These are phyloP conservation scores for Podospora conica DNA, from an alignment of 495 filamentous ascomycete genomes.

Conservation along the genomic window DNA sequence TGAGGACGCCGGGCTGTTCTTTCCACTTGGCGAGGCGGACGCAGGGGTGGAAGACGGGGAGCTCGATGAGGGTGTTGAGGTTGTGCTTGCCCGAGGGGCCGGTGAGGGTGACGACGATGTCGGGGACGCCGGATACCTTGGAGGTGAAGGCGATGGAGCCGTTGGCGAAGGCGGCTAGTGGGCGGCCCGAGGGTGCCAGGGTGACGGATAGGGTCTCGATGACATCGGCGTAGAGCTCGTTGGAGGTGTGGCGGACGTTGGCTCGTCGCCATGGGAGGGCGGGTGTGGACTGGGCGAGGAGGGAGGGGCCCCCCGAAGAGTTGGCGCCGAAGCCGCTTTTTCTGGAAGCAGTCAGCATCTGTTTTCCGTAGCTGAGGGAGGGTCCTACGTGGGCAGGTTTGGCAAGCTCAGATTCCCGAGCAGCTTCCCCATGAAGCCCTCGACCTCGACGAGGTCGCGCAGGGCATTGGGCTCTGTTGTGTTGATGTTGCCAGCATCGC, in stretches of 20 bases:
- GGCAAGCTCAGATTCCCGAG: slow-evolving; percentile 82
- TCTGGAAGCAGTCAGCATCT: background rate
- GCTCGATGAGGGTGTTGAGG: slow-evolving; percentile 64
- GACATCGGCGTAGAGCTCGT: slow-evolving; percentile 95
- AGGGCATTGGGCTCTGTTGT: slow-evolving; percentile 93
- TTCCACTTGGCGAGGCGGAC: slow-evolving; percentile 81
- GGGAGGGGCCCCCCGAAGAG: slow-evolving; percentile 24
- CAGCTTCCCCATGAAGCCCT: slow-evolving; percentile 82
- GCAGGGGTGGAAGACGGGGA: slow-evolving; percentile 97
- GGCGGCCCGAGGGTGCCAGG: slow-evolving; percentile 80
- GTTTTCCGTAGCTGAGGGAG: background rate
- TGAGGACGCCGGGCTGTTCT: slow-evolving; percentile 80
- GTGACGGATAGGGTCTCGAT: slow-evolving; percentile 84
- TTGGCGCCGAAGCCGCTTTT: slow-evolving; percentile 17
- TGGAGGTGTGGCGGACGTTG: slow-evolving; percentile 91
- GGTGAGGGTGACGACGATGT: slow-evolving; percentile 73
- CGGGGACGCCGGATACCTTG: slow-evolving; percentile 90
- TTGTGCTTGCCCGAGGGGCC: slow-evolving; percentile 69
- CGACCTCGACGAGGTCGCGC: slow-evolving; percentile 84
- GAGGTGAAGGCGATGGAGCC: slow-evolving; percentile 93
- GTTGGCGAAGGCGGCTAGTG: slow-evolving; percentile 78
- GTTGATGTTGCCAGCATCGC: slow-evolving; percentile 82
- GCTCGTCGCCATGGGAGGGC: slow-evolving; percentile 77
- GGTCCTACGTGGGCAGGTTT: slow-evolving; percentile 61
- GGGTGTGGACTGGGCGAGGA: slow-evolving; percentile 36